Percentiles rank a stretch among this genome's conserved stretches.
phyloP scores from a whole-genome alignment of 106 monocot genomes.

The Agapanthus africanus region DNA sequence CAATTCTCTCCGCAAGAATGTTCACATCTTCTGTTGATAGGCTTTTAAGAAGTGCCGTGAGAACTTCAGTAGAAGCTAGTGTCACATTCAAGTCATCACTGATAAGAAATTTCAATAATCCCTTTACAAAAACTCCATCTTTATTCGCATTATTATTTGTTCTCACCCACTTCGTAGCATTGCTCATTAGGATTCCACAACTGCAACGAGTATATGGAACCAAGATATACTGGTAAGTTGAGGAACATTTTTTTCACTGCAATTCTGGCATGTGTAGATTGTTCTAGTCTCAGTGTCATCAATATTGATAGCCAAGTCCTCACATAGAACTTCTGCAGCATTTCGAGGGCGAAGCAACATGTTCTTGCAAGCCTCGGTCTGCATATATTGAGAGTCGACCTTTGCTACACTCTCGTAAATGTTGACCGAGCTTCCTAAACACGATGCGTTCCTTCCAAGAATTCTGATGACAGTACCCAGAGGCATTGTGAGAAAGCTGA shows the following conservation, averaged over 20 bases:
- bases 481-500: slow-evolving; percentile 19
- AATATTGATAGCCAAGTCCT: background rate
- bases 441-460: background rate
- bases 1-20: background rate
- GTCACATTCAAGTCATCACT: background rate
- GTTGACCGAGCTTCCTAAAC: slow-evolving; percentile 1
- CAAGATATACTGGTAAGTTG: background rate
- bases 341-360: slow-evolving; percentile 9
- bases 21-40: background rate
- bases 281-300: background rate
- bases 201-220: background rate
- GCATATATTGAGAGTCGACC: background rate
- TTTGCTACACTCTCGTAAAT: slow-evolving; percentile 9
- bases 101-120: background rate
- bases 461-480: slow-evolving; percentile 4
- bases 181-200: background rate
- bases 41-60: background rate
- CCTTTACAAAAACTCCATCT: background rate
- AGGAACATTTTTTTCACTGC: background rate
- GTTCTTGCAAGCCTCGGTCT: slow-evolving; percentile 6
- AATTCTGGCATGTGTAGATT: background rate
- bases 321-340: background rate
- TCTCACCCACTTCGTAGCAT: background rate
- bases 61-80: background rate
- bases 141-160: background rate